Evolutionary conservation across 768 basidiomycete genomes (phyloP), one percentile per base, ranked within the genome.

Genomic region (Rhizopogon roseolus): DNA sequence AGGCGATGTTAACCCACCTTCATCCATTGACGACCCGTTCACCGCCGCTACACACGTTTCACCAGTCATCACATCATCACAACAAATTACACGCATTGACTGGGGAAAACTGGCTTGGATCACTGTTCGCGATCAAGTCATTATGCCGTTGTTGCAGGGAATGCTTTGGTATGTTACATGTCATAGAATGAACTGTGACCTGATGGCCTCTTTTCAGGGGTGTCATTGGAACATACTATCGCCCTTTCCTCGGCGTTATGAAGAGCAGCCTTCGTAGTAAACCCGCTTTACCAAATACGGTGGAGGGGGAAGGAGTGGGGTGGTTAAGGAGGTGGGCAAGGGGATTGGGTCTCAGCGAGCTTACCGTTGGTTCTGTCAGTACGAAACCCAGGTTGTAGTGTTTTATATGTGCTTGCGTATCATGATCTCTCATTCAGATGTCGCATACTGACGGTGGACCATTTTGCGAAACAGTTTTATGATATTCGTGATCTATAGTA

Each of bases 81-180:
- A 75, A 22, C 64, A 62, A 50, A 68, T 79, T 13, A 67, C 78
- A 10, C 62, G 65, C 38, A 67, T 85, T 34, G 73, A 81, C 45
- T 89, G 87, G 87, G 69, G 69, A 6, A 73, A 73, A 52, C 71
- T 89, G 8, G 55, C 73, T 17, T 89, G 84, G 80, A 70, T 86
- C 40, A 89, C 87, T 14, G 61, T 77, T 16, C 75, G 82, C 50
- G 87, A 90, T 69, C 86, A 89, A 60, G 71, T 89, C 48, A 67
- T 88, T 57, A 81, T 79, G 54, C 87, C 87, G 5, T 63, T 90
- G 6, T 34, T 86, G 28, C 88, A 88, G 63, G 87, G 87, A 16
- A 73, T 78, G 27, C 64, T 85, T 29, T 87, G 86, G 87, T 88
- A 57, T 60, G 84, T 54, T 36, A 27, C 17, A 34, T 27, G 7